Conservation (phyloP, 192 early-diverging fungal species). For the Coemansia sp. region DNA sequence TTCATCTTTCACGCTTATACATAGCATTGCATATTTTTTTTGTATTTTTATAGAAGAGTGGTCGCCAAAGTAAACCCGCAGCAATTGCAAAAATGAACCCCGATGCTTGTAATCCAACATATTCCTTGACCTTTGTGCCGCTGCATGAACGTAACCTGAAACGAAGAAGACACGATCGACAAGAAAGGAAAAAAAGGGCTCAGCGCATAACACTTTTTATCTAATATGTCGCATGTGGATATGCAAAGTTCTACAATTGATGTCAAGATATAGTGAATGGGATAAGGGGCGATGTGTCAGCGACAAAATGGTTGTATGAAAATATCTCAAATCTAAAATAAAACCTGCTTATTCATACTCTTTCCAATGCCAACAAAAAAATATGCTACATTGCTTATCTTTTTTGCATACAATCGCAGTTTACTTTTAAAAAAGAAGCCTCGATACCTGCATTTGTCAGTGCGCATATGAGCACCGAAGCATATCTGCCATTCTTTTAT, state of each 20-base stretch:
- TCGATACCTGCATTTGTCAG: conserved; percentile 3
- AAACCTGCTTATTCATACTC: neutral
- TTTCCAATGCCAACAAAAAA: neutral
- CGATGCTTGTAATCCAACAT: neutral
- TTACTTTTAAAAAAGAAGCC: neutral
- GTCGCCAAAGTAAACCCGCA: no score
- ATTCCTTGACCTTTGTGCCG: neutral
- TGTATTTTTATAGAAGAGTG: no score
- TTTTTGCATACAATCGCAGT: neutral
- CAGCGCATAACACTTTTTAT: conserved; percentile 7
- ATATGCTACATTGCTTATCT: neutral
- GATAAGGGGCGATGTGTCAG: conserved; percentile 5
- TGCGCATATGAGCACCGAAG: neutral
- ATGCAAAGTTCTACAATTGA: neutral
- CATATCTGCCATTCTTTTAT: neutral
- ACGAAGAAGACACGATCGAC: conserved; percentile 5
- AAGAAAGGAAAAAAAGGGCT: conserved; percentile 8
- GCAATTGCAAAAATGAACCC: no score
- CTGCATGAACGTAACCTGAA: neutral
- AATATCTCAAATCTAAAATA: neutral
- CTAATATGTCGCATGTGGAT: conserved; percentile 1
- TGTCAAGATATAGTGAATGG: conserved; percentile 9
- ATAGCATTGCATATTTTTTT: neutral
- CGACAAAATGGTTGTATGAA: no score
- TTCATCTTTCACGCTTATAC: neutral